Evolutionary conservation across 208 protist species (phyloP).

Genomic region (Wallacemonas sp.): DNA sequence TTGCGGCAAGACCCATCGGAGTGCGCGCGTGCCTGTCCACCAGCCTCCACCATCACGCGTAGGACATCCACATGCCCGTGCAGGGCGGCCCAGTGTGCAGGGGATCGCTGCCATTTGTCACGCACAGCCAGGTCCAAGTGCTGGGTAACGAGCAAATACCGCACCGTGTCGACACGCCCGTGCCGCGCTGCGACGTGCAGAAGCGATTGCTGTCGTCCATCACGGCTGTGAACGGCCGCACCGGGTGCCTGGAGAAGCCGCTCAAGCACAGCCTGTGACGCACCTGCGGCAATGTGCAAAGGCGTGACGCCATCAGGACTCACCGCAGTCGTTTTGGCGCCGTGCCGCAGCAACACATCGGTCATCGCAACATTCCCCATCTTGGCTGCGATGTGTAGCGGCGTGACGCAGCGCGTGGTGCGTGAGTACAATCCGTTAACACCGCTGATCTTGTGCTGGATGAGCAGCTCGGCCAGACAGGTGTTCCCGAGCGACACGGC

Average conservation of each 20-base stretch:
- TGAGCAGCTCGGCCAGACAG: conserved; percentile 27
- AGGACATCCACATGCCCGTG: conserved; percentile 41
- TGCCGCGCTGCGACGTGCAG: conserved; percentile 58
- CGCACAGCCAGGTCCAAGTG: conserved; percentile 24
- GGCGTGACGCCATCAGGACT: conserved; percentile 57
- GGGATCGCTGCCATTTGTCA: conserved; percentile 71
- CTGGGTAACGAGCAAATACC: conserved; percentile 33
- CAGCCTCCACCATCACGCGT: conserved; percentile 23
- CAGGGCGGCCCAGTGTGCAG: conserved; percentile 62
- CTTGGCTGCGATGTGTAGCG: conserved; percentile 41
- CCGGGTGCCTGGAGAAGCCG: conserved; percentile 9
- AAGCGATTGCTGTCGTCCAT: conserved; percentile 56
- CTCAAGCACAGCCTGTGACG: neutral
- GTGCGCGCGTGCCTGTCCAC: neutral
- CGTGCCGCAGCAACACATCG: conserved; percentile 29
- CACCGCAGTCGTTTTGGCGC: conserved; percentile 37
- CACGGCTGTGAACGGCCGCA: conserved; percentile 21
- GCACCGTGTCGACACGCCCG: conserved; percentile 27
- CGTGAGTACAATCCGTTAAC: conserved; percentile 47
- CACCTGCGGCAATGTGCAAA: conserved; percentile 42
- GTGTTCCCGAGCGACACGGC: conserved; percentile 30
- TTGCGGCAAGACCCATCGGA: neutral
- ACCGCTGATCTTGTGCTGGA: conserved; percentile 22
- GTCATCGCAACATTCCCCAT: conserved; percentile 19
- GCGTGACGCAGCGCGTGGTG: conserved; percentile 39